Evolutionary conservation across 2,329 filamentous ascomycete genomes (phyloP).

Genomic region (Microcera coccophila): DNA sequence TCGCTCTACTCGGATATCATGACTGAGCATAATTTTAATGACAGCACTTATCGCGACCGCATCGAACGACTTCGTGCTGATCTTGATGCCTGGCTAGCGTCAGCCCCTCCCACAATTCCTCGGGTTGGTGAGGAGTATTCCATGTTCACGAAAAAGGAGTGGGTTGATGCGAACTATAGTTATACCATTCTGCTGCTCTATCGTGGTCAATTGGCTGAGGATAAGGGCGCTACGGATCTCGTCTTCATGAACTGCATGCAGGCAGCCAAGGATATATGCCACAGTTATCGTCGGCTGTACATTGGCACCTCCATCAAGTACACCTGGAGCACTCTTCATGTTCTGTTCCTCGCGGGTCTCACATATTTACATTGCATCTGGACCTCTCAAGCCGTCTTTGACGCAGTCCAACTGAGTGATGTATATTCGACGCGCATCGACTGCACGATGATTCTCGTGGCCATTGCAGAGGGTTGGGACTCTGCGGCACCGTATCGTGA

Average conservation of each 20-base stretch:
- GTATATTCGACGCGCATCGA: constrained; percentile 26
- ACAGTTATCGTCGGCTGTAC: constrained; percentile 17
- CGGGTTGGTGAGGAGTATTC: neutral
- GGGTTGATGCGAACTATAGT: constrained; percentile 11
- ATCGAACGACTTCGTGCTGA: constrained; percentile 2
- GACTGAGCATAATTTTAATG: too few relatives aligned
- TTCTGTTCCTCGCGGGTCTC: constrained; percentile 9
- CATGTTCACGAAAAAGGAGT: constrained; percentile 3
- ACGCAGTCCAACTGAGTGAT: constrained; percentile 7
- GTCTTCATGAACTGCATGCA: constrained; percentile 20
- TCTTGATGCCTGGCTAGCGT: constrained; percentile 7
- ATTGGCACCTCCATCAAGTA: constrained; percentile 9
- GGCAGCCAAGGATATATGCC: constrained; percentile 12
- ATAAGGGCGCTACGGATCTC: constrained; percentile 9
- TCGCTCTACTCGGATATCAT: constrained; percentile 4
- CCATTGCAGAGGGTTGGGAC: constrained; percentile 31
- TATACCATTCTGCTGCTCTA: constrained; percentile 22
- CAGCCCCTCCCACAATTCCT: neutral
- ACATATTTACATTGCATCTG: constrained; percentile 31
- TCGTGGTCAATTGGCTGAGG: constrained; percentile 18
- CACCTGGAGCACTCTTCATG: constrained; percentile 10
- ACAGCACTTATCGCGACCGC: neutral
- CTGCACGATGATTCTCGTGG: constrained; percentile 29
- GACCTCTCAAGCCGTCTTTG: constrained; percentile 20
- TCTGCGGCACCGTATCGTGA: constrained; percentile 32